Evolutionary conservation across 495 filamentous ascomycete genomes (phyloP), one percentile per base, ranked within the genome.

Genomic region (Aspergillus leporis): DNA sequence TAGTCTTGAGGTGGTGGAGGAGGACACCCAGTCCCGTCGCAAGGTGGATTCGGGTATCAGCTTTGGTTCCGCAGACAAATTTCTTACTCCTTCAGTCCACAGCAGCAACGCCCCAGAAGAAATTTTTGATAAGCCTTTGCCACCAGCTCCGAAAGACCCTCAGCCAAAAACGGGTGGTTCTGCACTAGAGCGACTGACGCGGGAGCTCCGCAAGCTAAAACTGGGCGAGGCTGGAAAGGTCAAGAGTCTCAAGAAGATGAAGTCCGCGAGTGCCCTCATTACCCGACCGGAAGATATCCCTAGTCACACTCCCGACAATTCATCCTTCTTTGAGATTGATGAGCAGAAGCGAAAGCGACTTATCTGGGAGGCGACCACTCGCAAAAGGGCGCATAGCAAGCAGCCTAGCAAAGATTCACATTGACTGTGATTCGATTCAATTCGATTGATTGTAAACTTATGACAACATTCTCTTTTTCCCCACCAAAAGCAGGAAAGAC

Each of bases 31-130:
- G 31, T 56, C 66, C 32, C 66, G 61, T 19, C 78, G 83, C 61
- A 86, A 86, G 66, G 82, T 77, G 13, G 86, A 88, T 64, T 88
- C 85, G 0, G 86, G 86, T 14, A 81, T 88, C 46, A 87, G 83
- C 69, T 86, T 89, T 67, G 72, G 54, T 54, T 75, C 73, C 5
- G 59, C 67, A 22, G 67, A 70, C 21, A 62, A 59, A 41, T 63
- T 70, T 19, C 67, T 72, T 4, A 14, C 60, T 5, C 51, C 62
- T 16, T 77, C 73, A 31, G 73, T 72, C 41, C 65, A 69, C 48
- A 69, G 66, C 38, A 70, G 67, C 66, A 72, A 58, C 49, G 66
- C 65, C 41, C 60, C 61, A 38, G 68, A 66, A 16, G 74, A 67
- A 43, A 58, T 65, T 1, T 40, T 52, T 10, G 77, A 83, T 38